phyloP scores from a whole-genome alignment of 2,329 filamentous ascomycete genomes.

The Nakataea oryzae region DNA sequence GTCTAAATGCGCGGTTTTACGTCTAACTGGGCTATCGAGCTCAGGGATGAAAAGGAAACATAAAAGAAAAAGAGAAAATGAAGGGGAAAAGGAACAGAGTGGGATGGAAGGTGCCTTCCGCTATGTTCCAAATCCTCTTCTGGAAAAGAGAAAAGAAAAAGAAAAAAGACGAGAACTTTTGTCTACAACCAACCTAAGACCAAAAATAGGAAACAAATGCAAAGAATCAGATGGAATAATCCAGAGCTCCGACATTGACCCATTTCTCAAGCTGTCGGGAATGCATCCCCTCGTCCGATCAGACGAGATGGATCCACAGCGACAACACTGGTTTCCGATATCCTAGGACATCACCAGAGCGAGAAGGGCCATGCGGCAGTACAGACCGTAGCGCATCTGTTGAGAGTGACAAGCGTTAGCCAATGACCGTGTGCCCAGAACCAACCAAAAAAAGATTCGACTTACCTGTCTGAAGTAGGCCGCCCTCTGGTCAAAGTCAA shows the following conservation, averaged over 20 bases:
- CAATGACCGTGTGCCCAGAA: slow-evolving; percentile 3
- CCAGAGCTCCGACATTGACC: neutral
- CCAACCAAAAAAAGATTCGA: slow-evolving; percentile 14
- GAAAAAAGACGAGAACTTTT: neutral
- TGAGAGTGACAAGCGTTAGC: slow-evolving; percentile 27
- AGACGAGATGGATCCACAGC: neutral
- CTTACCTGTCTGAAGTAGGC: slow-evolving; percentile 99
- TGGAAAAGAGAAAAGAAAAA: neutral
- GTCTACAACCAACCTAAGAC: neutral
- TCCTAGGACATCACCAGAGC: slow-evolving; percentile 69
- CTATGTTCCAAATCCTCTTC: neutral
- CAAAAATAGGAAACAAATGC: slow-evolving; percentile 1
- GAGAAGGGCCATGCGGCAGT: slow-evolving; percentile 94
- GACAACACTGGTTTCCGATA: neutral
- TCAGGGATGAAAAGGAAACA: slow-evolving; percentile 2
- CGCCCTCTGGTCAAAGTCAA: slow-evolving; percentile 92
- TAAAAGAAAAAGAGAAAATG: neutral
- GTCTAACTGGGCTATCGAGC: neutral
- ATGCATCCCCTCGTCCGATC: neutral
- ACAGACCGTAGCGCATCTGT: slow-evolving; percentile 95
- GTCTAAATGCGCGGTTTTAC: neutral
- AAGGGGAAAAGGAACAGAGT: neutral
- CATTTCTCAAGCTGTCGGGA: neutral
- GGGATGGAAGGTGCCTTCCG: neutral
- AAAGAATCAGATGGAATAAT: neutral